These are phyloP conservation scores for Phytophthora capsici DNA, from an alignment of 352 stramenopile genomes.

Conservation along the genomic window DNA sequence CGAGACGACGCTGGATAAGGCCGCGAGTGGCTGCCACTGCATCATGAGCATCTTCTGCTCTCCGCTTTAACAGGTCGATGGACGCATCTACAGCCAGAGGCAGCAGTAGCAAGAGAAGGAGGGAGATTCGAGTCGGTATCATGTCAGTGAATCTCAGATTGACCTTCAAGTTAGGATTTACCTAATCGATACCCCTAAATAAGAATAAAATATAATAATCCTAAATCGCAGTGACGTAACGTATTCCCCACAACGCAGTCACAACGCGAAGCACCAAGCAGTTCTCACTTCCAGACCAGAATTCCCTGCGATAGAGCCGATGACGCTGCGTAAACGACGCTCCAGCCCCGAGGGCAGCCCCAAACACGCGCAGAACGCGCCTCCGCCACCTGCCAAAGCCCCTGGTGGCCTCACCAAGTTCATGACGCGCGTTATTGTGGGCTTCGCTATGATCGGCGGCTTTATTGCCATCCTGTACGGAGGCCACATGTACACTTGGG, in stretches of 20 bases:
- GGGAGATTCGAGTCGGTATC: constrained; percentile 8
- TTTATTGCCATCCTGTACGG: constrained; percentile 82
- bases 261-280: constrained; percentile 3
- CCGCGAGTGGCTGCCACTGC: constrained; percentile 51
- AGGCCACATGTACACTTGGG: constrained; percentile 83
- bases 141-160: constrained; percentile 28
- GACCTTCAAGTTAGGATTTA: constrained; percentile 1
- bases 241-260: not conserved
- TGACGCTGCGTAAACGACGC: constrained; percentile 56
- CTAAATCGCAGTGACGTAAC: not conserved
- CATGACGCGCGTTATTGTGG: constrained; percentile 74
- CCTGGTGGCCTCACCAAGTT: constrained; percentile 64
- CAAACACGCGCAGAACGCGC: constrained; percentile 12
- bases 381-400: constrained; percentile 8
- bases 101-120: constrained; percentile 25
- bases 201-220: not conserved
- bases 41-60: constrained; percentile 44
- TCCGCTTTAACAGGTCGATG: constrained; percentile 22
- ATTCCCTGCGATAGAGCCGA: constrained; percentile 7
- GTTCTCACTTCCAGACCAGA: constrained; percentile 12
- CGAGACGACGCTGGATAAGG: constrained; percentile 66
- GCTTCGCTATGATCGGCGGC: constrained; percentile 76
- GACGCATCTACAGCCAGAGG: constrained; percentile 18
- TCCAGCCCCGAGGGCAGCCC: constrained; percentile 36
- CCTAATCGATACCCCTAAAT: not conserved